Evolutionary conservation across 1,139 yeast genomes (phyloP).

Genomic region (Suhomyces bokatorum): DNA sequence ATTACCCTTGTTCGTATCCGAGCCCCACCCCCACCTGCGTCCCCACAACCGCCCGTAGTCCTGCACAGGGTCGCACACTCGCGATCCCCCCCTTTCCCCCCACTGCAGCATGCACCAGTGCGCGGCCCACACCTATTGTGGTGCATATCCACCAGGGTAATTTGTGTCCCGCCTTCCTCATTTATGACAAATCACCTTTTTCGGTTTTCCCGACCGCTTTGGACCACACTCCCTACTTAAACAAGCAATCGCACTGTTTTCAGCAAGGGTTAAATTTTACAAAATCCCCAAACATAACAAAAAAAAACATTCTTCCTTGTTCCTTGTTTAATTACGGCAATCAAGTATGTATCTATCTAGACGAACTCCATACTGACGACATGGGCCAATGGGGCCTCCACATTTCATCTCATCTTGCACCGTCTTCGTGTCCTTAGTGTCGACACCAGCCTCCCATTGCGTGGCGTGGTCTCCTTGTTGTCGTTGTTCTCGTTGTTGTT

Average conservation of each 20-base stretch:
- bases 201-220: conserved; percentile 13
- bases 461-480: neutral
- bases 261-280: conserved; percentile 14
- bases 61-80: neutral
- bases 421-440: too few relatives aligned
- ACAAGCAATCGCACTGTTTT: conserved; percentile 15
- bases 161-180: conserved; percentile 14
- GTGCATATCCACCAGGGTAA: conserved; percentile 9
- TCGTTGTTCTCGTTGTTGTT: neutral
- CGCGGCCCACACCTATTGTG: conserved; percentile 1
- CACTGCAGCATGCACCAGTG: conserved; percentile 1
- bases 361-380: conserved; percentile 1
- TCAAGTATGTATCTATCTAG: conserved; percentile 10
- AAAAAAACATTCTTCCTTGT: conserved; percentile 13
- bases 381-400: conserved; percentile 1
- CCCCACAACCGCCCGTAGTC: neutral
- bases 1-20: neutral
- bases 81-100: conserved; percentile 1
- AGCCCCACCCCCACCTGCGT: neutral
- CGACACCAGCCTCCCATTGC: neutral
- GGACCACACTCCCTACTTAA: conserved; percentile 14
- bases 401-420: neutral
- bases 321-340: conserved; percentile 12
- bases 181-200: conserved; percentile 16
- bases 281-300: conserved; percentile 13